Evolutionary conservation across 306 rosid genomes (phyloP), one percentile per base, ranked within the genome.

Genomic region (Cyclanthera cordifolia): DNA sequence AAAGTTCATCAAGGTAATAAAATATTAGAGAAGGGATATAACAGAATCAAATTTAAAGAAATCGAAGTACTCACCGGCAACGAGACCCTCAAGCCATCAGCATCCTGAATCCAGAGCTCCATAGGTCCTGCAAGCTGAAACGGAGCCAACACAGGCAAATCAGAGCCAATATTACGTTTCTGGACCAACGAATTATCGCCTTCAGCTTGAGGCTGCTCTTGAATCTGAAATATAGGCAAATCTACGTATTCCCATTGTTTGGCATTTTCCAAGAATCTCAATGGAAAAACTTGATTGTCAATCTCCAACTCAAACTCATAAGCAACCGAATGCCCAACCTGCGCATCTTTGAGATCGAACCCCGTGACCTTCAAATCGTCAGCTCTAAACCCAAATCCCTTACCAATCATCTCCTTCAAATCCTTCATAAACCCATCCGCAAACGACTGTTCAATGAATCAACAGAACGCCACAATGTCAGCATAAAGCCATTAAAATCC

Each of bases 41-140:
- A 4, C 41, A 34, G 41, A 34, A 34, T 8, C 1, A 11, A 41
- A 5, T 11, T 24, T 15, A 60, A 32, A 16, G 47, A 3, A 59
- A 5, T 7, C 3, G 25, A 61, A 43, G n/a, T 14, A 70, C 88
- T 86, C 76, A 93, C 98, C 0, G 98, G 98, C 2, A 93, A 85
- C 8, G 88, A 89, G 41, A 93, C 49, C 71, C 95, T 83, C 90
- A 89, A 87, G 50, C 88, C 87, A 34, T 87, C 74, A 63, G 91
- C 98, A 23, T 93, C 98, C 73, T 89, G 93, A 72, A 93, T 85
- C 96, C 98, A 93, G 17, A 93, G 87, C 79, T 93, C 98, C 94
- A 93, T 87, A 5, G 98, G 98, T 39, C 98, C 95, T 14, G 94
- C 96, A n/a, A 93, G 81, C 80, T 86, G 90, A 75, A 93, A 93